phyloP scores from a whole-genome alignment of 2,329 filamentous ascomycete species.

The Phialophora expanda region DNA sequence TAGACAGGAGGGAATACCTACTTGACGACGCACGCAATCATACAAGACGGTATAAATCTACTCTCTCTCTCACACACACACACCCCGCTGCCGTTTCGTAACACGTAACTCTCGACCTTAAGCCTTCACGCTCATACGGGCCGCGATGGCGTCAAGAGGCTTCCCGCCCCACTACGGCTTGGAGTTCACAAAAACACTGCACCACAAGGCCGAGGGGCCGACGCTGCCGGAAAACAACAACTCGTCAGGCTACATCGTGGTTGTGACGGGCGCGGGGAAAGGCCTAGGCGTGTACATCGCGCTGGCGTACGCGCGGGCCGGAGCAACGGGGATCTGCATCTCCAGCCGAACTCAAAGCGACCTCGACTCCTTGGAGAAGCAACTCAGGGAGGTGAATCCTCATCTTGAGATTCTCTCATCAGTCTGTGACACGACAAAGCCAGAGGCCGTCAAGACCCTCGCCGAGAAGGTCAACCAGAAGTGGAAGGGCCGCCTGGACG shows the following conservation, averaged over 20 bases:
- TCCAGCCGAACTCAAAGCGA: constrained; percentile 41
- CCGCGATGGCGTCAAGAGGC: not conserved
- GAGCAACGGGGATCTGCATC: constrained; percentile 48
- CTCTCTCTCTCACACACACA: not conserved
- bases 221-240: constrained; percentile 34
- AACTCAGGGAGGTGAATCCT: constrained; percentile 40
- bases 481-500: constrained; percentile 43
- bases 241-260: constrained; percentile 37
- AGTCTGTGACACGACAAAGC: constrained; percentile 35
- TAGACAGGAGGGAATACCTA: not conserved
- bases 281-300: constrained; percentile 47
- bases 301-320: constrained; percentile 43
- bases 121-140: too few relatives aligned
- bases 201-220: constrained; percentile 29
- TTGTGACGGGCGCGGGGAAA: constrained; percentile 47
- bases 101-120: not conserved
- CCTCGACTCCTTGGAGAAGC: constrained; percentile 33
- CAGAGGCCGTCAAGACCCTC: constrained; percentile 41
- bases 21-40: not conserved
- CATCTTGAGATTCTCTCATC: constrained; percentile 43
- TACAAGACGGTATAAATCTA: not conserved
- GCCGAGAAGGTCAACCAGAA: constrained; percentile 40
- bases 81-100: not conserved
- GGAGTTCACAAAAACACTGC: constrained; percentile 27
- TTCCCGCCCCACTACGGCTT: constrained; percentile 25